A percentile compares a stretch with the other conserved stretches of the same genome.
These are phyloP conservation scores for Trichosporon coremiiforme DNA, from an alignment of 1,284 basidiomycete genomes.

Conservation along the genomic window DNA sequence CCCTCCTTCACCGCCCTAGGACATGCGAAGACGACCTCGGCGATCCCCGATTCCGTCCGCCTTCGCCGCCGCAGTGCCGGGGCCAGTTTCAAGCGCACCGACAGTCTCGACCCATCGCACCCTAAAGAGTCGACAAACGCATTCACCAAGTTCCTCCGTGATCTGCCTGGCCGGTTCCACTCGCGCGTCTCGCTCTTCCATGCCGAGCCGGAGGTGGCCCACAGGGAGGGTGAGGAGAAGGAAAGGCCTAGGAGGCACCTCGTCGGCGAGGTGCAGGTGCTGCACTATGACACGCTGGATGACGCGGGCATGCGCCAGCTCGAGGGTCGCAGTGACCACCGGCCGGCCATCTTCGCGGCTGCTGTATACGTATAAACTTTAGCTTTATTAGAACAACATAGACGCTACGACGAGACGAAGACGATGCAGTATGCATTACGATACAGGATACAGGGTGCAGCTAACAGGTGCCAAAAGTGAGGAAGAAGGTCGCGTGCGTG, in stretches of 20 bases:
- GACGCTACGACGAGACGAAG: background rate
- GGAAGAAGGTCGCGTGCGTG: background rate
- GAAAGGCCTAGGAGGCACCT: constrained; percentile 32
- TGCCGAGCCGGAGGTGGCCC: constrained; percentile 17
- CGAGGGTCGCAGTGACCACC: constrained; percentile 55
- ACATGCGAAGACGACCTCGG: background rate
- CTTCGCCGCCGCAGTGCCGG: background rate
- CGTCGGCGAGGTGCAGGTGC: constrained; percentile 53
- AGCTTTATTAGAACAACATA: background rate
- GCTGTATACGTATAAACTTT: constrained; percentile 49
- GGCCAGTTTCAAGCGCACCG: background rate
- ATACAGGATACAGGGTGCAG: background rate
- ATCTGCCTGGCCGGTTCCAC: constrained; percentile 46
- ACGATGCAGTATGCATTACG: background rate
- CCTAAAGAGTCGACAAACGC: background rate
- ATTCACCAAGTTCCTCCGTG: constrained; percentile 43
- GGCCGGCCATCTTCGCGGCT: constrained; percentile 54
- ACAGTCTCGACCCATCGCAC: background rate
- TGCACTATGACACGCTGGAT: constrained; percentile 56
- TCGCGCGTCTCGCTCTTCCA: constrained; percentile 26
- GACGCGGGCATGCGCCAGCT: constrained; percentile 54
- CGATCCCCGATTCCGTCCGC: background rate
- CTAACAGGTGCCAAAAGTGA: background rate
- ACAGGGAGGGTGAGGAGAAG: background rate
- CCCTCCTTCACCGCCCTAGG: background rate